phyloP scores from a whole-genome alignment of 73 alveolate genomes.

The Paramecium pentaurelia region DNA sequence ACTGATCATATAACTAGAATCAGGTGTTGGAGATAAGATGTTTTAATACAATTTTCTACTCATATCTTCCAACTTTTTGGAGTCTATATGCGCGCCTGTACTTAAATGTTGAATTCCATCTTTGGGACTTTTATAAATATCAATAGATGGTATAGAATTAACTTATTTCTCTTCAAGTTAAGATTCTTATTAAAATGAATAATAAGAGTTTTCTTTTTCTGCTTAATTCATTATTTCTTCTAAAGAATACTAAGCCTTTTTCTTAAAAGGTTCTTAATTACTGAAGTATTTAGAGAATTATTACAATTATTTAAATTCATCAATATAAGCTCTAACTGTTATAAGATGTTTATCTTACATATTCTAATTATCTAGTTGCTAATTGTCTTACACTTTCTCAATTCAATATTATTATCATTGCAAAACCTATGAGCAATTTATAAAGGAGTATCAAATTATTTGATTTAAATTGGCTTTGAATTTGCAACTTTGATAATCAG shows the following conservation, averaged over 20 bases:
- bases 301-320: not conserved
- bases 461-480: not conserved
- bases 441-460: not conserved
- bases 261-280: not conserved
- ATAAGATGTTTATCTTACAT: not conserved
- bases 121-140: not conserved
- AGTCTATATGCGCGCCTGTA: not conserved
- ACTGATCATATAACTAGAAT: not conserved
- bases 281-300: not conserved
- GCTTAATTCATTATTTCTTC: not conserved
- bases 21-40: not conserved
- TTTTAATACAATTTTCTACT: not conserved
- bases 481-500: not conserved
- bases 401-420: not conserved
- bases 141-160: not conserved
- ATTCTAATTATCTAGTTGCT: not conserved
- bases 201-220: not conserved
- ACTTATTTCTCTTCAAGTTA: not conserved
- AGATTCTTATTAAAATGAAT: not conserved
- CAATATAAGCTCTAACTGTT: not conserved
- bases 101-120: not conserved
- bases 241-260: not conserved
- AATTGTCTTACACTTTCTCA: not conserved
- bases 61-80: not conserved
- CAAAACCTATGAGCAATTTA: not conserved